Conservation (phyloP, 202 grass and related monocot genomes). For the Panicum hallii region DNA sequence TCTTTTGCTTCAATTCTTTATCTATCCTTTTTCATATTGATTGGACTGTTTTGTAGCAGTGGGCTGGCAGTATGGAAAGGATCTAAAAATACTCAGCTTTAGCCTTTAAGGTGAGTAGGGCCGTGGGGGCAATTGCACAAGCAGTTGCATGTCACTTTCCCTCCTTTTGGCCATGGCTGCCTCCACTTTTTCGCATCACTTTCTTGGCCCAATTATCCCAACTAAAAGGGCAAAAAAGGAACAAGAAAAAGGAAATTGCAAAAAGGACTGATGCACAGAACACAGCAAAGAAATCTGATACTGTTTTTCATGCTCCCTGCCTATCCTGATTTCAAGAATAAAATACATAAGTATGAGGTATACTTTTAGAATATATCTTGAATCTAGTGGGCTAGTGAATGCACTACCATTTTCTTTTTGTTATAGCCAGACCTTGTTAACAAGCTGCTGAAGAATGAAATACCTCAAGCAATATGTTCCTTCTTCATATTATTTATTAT, state of each 20-base stretch:
- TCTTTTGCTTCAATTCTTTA: background rate
- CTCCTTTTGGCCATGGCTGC: conserved; percentile 29
- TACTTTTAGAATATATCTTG: conserved; percentile 20
- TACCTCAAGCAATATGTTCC: conserved; percentile 39
- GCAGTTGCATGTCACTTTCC: conserved; percentile 59
- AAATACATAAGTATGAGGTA: background rate
- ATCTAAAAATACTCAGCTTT: conserved; percentile 38
- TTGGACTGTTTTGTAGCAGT: conserved; percentile 40
- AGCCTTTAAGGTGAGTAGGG: conserved; percentile 44
- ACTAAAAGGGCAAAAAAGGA: conserved; percentile 30
- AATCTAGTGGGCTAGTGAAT: conserved; percentile 23
- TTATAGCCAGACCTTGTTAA: background rate
- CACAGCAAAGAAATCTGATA: conserved; percentile 42
- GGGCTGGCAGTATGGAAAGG: conserved; percentile 42
- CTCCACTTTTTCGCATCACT: conserved; percentile 58
- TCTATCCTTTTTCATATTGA: conserved; percentile 26
- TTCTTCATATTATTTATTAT: conserved; percentile 28
- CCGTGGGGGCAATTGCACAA: conserved; percentile 37
- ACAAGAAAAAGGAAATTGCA: background rate
- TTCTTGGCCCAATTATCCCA: conserved; percentile 50
- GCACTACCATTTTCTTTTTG: background rate
- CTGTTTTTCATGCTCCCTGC: conserved; percentile 24
- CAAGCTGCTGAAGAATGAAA: conserved; percentile 41
- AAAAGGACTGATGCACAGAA: conserved; percentile 33
- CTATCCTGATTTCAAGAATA: conserved; percentile 11